A percentile compares a stretch with the other conserved stretches of the same genome.
Evolutionary conservation across 495 filamentous ascomycete species (phyloP).

Genomic region (Aspergillus sclerotiicarbonarius): DNA sequence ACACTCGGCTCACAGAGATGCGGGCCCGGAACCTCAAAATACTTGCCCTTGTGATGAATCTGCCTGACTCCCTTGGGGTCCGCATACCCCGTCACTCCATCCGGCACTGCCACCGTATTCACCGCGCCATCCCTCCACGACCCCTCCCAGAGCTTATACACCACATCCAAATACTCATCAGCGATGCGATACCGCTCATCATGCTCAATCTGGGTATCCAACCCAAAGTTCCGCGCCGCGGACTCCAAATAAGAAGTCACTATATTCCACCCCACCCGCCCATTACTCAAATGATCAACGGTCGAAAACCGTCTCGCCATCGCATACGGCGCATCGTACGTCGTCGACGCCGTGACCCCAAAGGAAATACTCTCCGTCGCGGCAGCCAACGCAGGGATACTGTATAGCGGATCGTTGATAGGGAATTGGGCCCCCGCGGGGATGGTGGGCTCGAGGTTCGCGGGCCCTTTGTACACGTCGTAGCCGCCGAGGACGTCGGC

Average conservation of each 20-base stretch:
- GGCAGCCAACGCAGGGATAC: conserved; percentile 44
- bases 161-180: conserved; percentile 65
- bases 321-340: conserved; percentile 67
- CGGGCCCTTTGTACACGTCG: conserved; percentile 61
- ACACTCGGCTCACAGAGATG: conserved; percentile 64
- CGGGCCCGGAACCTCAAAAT: conserved; percentile 62
- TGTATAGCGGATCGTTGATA: conserved; percentile 53
- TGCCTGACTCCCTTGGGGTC: conserved; percentile 55
- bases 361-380: conserved; percentile 62
- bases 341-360: conserved; percentile 65
- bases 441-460: conserved; percentile 56
- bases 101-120: conserved; percentile 26
- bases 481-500: conserved; percentile 56
- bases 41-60: conserved; percentile 67
- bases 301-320: conserved; percentile 65
- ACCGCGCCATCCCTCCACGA: conserved; percentile 69
- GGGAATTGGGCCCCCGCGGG: conserved; percentile 65
- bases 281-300: conserved; percentile 65
- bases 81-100: conserved; percentile 47
- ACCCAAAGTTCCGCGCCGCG: conserved; percentile 60
- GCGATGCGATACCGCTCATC: conserved; percentile 67
- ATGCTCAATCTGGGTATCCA: conserved; percentile 58
- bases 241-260: conserved; percentile 66
- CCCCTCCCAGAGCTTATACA: conserved; percentile 67
- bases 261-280: conserved; percentile 65